phyloP scores from a whole-genome alignment of 176 grass and related monocot species.

The Musa itinerans region DNA sequence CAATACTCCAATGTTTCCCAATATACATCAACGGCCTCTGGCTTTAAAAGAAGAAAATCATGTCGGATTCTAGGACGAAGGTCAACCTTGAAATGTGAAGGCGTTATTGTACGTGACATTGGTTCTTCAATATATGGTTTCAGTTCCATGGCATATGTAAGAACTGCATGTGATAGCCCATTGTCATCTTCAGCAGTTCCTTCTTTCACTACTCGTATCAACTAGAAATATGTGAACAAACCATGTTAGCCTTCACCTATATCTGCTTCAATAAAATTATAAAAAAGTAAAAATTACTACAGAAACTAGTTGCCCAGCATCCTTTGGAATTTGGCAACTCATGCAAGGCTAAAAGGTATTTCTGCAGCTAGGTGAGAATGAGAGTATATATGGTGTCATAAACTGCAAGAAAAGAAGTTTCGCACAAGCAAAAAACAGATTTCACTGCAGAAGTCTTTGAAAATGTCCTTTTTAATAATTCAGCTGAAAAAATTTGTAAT shows the following conservation, averaged over 20 bases:
- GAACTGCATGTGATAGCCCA: conserved; percentile 31
- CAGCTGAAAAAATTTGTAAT: background rate
- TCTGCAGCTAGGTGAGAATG: background rate
- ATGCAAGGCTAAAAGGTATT: background rate
- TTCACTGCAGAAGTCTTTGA: no score
- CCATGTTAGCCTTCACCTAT: conserved; percentile 1
- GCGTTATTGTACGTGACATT: conserved; percentile 44
- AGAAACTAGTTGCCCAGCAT: conserved; percentile 5
- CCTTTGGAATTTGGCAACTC: conserved; percentile 1
- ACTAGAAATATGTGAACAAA: conserved; percentile 29
- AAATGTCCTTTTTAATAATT: no score
- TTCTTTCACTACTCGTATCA: conserved; percentile 59
- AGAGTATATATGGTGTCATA: background rate
- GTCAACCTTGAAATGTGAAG: conserved; percentile 34
- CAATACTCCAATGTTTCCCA: conserved; percentile 97
- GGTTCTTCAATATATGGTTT: conserved; percentile 97
- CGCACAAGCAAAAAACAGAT: background rate
- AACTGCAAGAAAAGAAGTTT: background rate
- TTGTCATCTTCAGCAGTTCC: conserved; percentile 33
- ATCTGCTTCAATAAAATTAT: background rate
- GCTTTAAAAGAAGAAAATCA: conserved; percentile 78
- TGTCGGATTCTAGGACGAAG: conserved; percentile 50
- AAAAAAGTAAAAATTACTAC: background rate
- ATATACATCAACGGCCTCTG: conserved; percentile 68
- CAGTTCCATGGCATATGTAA: conserved; percentile 70